These are phyloP conservation scores for Termitomyces sp. DNA, from an alignment of 768 basidiomycete genomes.

Conservation along the genomic window DNA sequence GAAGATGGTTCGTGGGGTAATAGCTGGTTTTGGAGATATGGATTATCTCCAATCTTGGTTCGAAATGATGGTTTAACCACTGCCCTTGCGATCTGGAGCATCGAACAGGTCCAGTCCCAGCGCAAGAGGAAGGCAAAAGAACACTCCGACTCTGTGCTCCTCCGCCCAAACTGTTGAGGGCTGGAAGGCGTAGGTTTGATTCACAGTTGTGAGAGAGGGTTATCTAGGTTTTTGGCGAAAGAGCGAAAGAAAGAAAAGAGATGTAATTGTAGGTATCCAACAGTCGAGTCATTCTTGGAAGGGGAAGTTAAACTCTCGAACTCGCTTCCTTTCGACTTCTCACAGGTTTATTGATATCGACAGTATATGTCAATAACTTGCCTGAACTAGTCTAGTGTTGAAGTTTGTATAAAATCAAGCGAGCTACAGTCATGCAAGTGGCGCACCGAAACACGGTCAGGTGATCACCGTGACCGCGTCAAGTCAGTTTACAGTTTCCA, in stretches of 20 bases:
- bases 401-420: not conserved
- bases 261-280: not conserved
- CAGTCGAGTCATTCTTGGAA: not conserved
- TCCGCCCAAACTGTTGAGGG: not conserved
- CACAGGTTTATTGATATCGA: too few species aligned
- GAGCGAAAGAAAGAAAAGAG: not conserved
- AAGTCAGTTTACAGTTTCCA: too few species aligned
- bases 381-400: too few species aligned
- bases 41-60: not conserved
- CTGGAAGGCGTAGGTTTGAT: not conserved
- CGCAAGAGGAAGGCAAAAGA: too few species aligned
- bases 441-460: not conserved
- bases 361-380: too few species aligned
- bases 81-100: not conserved
- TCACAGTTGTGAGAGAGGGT: not conserved
- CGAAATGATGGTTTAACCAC: not conserved
- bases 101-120: not conserved
- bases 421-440: not conserved
- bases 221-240: not conserved
- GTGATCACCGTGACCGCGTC: not conserved
- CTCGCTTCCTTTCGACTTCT: too few species aligned
- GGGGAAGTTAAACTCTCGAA: not conserved
- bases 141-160: not conserved
- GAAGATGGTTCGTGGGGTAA: not conserved
- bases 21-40: not conserved